Conservation (phyloP, 192 early-diverging fungal species). For the Rhizoclosmatium globosum region DNA sequence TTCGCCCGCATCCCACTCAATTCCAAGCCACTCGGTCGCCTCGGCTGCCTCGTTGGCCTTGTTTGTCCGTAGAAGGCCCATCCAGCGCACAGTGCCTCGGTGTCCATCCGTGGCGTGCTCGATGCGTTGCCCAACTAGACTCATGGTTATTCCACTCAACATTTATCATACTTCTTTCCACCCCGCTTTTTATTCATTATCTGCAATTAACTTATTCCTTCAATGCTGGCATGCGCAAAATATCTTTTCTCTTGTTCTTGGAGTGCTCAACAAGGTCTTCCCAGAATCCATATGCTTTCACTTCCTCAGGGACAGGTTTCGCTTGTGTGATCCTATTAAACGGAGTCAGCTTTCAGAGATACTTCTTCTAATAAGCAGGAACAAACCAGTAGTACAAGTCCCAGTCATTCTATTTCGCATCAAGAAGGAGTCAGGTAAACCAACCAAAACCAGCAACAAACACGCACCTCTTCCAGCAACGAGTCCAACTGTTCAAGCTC, state of each 20-base stretch:
- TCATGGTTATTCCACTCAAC: not conserved
- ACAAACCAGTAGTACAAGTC: constrained; percentile 98
- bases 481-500: constrained; percentile 81
- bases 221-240: no score
- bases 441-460: not conserved
- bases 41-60: constrained; percentile 29
- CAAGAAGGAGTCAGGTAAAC: not conserved
- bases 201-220: no score
- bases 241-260: no score
- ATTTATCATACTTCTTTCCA: no score
- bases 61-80: constrained; percentile 32
- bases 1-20: no score
- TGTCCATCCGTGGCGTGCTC: constrained; percentile 12
- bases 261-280: no score
- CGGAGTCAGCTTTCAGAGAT: no score
- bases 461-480: constrained; percentile 67
- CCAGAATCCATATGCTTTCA: no score
- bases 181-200: no score
- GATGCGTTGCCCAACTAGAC: not conserved
- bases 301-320: no score
- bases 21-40: constrained; percentile 45
- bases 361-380: no score
- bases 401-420: constrained; percentile 79
- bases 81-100: constrained; percentile 46
- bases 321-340: no score